Evolutionary conservation across 176 grass and related monocot genomes (phyloP), one percentile per base, ranked within the genome.

Genomic region (Triticum urartu): DNA sequence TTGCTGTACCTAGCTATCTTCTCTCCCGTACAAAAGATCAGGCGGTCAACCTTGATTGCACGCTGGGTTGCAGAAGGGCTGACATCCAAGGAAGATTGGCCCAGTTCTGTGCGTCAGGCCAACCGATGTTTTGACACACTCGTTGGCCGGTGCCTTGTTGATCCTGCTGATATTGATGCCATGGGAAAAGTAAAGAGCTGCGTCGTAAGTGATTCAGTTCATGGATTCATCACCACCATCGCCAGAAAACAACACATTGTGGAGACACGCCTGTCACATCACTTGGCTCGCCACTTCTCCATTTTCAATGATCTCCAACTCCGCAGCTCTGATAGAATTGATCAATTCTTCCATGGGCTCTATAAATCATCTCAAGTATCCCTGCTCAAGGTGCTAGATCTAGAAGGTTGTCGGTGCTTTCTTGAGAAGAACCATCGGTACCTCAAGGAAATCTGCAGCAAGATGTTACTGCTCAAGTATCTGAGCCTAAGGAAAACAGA

Each of bases 301-400:
- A 79, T 86, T 52, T 79, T 61, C 64, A 86, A 21, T 3, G 35
- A 86, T 11, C 1, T 86, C 24, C 84, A 3, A 4, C 84, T 86
- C 12, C 34, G 17, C 0, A 4, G 6, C 75, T 79, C 48, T 2
- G 64, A 79, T 43, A 6, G 1, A 3, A 79, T 50, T 1, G 8
- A 48, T 0, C 3, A 11, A 4, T 87, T 75, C 40, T 47, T 87
- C 6, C 0, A 28, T 1, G 33, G 0, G 8, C 18, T 73, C 38
- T 25, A 35, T 17, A 30, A 30, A 30, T 34, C 28, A 80, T 25
- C 28, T 28, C 13, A 18, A 8, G 10, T 87, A 4, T 73, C 67
- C 21, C 20, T 30, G 11, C 45, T 88, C 61, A 88, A 88, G 45
- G 86, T 82, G 0, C 79, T 88, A 68, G 79, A 88, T 82, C 61